Evolutionary conservation across 2,329 filamentous ascomycete species (phyloP), one percentile per base, ranked within the genome.

Genomic region (Fusarium sp.): DNA sequence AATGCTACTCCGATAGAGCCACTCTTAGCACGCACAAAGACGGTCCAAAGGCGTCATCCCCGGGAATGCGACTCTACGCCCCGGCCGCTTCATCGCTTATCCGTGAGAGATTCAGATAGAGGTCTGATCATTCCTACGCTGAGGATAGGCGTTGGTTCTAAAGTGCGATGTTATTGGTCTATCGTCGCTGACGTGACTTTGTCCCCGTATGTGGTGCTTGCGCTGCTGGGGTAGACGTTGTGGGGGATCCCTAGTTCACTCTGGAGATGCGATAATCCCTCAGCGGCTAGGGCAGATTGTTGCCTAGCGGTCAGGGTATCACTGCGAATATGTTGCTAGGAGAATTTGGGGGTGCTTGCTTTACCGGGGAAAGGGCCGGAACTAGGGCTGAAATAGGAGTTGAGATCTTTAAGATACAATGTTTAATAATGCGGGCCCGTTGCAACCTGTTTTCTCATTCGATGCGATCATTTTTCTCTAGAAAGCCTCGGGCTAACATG

Each of bases 191-290:
- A 71, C 67, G 67, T 70, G 68, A 70, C 63, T 8, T 4, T 13
- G n/a, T 58, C 63, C 63, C 41, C 0, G 55, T 70, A 70, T 71
- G 59, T 44, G 64, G 67, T 70, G 67, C 64, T 70, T 30, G 37
- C 31, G n/a, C 39, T 36, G 47, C 52, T 37, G 30, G 34, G 52
- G 37, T 57, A 30, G 40, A 50, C 31, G 44, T 37, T 61, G 52
- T 15, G 52, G 59, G 44, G 58, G 51, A 40, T 37, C n/a, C 6
- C 10, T 34, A 43, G n/a, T n/a, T n/a, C n/a, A n/a, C n/a, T n/a
- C 31, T 12, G 11, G 27, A 12, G 39, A 37, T 23, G 23, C 23
- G 27, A 39, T 54, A 60, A 50, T 57, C 40, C 34, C 50, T 62
- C 59, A 62, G 48, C 31, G 36, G 7, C 47, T 50, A 23, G 23